These are phyloP conservation scores for Didymella arachidicola DNA, from an alignment of 2,329 filamentous ascomycete species.

Conservation along the genomic window DNA sequence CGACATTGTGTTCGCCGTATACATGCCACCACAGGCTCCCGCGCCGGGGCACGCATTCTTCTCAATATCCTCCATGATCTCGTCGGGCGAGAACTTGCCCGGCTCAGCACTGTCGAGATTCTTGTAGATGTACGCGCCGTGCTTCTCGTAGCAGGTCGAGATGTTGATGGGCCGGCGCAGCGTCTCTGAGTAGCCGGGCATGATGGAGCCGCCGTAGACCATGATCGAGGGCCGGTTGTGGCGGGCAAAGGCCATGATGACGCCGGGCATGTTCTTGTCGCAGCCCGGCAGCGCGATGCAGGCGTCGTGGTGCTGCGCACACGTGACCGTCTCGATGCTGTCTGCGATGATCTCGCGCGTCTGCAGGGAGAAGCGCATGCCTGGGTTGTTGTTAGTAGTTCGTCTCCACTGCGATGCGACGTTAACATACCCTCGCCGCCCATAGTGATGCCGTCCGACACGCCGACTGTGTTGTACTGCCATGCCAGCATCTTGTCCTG, in stretches of 20 bases:
- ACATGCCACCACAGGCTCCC: conserved; percentile 91
- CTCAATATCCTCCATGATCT: conserved; percentile 86
- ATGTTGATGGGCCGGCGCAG: conserved; percentile 85
- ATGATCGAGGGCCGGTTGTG: conserved; percentile 93
- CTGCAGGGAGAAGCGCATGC: conserved; percentile 93
- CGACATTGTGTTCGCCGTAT: conserved; percentile 93
- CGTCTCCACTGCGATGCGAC: no score
- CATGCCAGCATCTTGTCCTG: conserved; percentile 89
- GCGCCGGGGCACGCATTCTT: conserved; percentile 77
- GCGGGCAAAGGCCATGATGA: conserved; percentile 86
- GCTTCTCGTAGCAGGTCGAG: conserved; percentile 85
- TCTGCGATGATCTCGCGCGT: conserved; percentile 92
- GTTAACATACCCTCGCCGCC: conserved; percentile 75
- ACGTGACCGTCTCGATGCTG: conserved; percentile 91
- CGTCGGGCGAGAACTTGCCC: conserved; percentile 71
- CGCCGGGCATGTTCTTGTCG: conserved; percentile 98
- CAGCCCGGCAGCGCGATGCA: conserved; percentile 93
- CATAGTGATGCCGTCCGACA: conserved; percentile 95
- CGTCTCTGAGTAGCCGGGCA: conserved; percentile 80
- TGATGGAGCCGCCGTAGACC: conserved; percentile 93
- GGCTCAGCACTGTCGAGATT: conserved; percentile 74
- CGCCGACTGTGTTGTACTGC: conserved; percentile 92
- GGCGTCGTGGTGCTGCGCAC: conserved; percentile 89
- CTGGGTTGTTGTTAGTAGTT: conserved; percentile 52
- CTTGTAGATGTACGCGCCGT: conserved; percentile 82